phyloP scores from a whole-genome alignment of 2,329 filamentous ascomycete species.

The Alternaria triticina region DNA sequence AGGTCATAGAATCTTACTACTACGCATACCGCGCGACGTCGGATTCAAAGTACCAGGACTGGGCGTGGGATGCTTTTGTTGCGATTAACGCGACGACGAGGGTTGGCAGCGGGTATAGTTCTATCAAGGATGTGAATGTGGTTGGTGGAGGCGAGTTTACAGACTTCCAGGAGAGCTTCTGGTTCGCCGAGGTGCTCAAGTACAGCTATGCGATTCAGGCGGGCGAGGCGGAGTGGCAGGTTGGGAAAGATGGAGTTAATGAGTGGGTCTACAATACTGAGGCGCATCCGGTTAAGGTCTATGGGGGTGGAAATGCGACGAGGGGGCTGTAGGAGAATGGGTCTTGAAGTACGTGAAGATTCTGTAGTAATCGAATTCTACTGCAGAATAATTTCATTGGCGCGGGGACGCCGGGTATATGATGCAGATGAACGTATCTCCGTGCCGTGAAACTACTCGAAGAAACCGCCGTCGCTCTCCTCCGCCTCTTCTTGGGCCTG shows the following conservation, averaged over 20 bases:
- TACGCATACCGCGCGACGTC: constrained; percentile 85
- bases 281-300: constrained; percentile 65
- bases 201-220: constrained; percentile 76
- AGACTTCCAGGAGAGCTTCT: constrained; percentile 85
- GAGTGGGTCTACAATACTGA: constrained; percentile 70
- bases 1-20: constrained; percentile 85
- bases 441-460: constrained; percentile 34
- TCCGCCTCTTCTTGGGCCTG: constrained; percentile 36
- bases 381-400: constrained; percentile 1
- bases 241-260: constrained; percentile 58
- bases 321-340: not conserved
- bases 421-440: constrained; percentile 13
- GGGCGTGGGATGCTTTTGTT: constrained; percentile 80
- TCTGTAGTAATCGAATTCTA: not conserved
- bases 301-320: constrained; percentile 1
- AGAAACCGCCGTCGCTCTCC: constrained; percentile 49
- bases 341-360: no score
- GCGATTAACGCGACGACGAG: constrained; percentile 69
- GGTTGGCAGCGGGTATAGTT: constrained; percentile 70
- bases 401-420: constrained; percentile 24
- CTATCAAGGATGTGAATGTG: constrained; percentile 70
- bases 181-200: constrained; percentile 87
- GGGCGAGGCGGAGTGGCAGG: constrained; percentile 66
- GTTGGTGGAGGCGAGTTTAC: constrained; percentile 64
- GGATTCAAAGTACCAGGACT: constrained; percentile 77